Evolutionary conservation across 345 rosid genomes (phyloP).

Genomic region (Boechera stricta): DNA sequence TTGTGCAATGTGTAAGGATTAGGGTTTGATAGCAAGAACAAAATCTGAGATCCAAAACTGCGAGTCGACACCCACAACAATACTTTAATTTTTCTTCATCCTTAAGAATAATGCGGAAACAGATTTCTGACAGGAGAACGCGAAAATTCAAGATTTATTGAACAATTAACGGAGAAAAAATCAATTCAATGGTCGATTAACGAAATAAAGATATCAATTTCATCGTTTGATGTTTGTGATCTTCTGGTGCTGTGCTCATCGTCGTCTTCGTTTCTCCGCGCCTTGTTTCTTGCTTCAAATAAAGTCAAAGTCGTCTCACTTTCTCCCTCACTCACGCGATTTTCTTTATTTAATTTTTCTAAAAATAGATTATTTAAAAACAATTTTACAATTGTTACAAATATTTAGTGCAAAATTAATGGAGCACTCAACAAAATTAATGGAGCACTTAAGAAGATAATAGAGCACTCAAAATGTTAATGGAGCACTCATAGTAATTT

Average conservation of each 20-base stretch:
- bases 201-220: background rate
- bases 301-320: conserved; percentile 44
- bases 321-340: conserved; percentile 38
- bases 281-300: conserved; percentile 69
- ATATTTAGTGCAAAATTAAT: too few relatives aligned
- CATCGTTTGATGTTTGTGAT: background rate
- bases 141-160: conserved; percentile 4
- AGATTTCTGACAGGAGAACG: conserved; percentile 3
- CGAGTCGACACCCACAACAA: conserved; percentile 2
- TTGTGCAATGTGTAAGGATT: conserved; percentile 37
- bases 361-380: conserved; percentile 9
- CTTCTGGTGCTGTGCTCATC: background rate
- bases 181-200: background rate
- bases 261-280: conserved; percentile 56
- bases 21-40: conserved; percentile 28
- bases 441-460: too few relatives aligned
- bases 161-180: background rate
- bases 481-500: too few relatives aligned
- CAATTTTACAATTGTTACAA: background rate
- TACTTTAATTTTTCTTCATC: background rate
- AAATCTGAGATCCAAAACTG: conserved; percentile 31
- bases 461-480: too few relatives aligned
- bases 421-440: too few relatives aligned
- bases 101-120: background rate
- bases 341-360: conserved; percentile 4